Base-by-base conservation (phyloP, 2,329 filamentous ascomycete species). In the Monosporascus sp. region DNA sequence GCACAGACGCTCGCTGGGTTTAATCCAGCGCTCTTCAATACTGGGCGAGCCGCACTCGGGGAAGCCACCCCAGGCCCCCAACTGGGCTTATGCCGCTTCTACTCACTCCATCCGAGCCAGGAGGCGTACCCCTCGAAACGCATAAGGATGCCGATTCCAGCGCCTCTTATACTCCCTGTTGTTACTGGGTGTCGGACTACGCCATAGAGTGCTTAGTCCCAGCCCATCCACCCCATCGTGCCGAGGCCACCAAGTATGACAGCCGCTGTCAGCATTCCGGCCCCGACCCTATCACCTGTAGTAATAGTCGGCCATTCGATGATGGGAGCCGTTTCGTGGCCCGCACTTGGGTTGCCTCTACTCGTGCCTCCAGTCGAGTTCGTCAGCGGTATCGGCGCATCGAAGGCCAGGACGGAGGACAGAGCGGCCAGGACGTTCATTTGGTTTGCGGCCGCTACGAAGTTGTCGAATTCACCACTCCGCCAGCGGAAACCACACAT, bases 401-500 rank as follows among this genome's bases (percentile, higher is more conserved):
- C 61, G 4, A 64, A 50, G 43, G 74, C 63, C 27, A 78, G 62
- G 17, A 72, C 69, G 1, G 70, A 72, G 14, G 72, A 71, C 46
- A 81, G 70, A n/a, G 77, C 69, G 44, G 72, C 72, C 35, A 79
- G 67, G 0, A 75, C 77, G 52, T 71, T 72, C 66, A 80, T 75
- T 65, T 79, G 70, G 60, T 80, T 74, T 26, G 78, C 76, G 53
- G 78, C 74, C 49, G 76, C 73, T 37, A 70, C 71, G 48, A 68
- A 69, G 19, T 75, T 76, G 55, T 79, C 77, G 58, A 72, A 78
- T 5, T 63, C 65, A 1, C 67, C 72, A 7, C 64, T 59, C 19
- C 71, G 74, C 80, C 80, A 84, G 51, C 68, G 68, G 27, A 78
- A 71, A 7, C 78, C 75, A 61, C 81, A 84, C 40, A 70, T 65